Evolutionary conservation across 345 rosid genomes (phyloP), one percentile per base, ranked within the genome.

Genomic region (Zanthoxylum bungeanum): DNA sequence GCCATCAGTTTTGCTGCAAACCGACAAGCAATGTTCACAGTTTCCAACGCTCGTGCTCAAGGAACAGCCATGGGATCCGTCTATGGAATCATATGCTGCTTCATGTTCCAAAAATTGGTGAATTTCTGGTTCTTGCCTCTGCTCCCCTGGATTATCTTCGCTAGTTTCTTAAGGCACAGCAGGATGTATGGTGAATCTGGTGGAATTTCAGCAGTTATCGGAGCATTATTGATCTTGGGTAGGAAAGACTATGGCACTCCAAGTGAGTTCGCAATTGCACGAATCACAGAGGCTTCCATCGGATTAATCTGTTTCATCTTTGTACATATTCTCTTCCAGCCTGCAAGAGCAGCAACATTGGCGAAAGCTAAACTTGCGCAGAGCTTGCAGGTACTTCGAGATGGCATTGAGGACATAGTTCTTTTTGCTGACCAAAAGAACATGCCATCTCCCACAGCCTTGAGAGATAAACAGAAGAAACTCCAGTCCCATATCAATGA

Each of bases 41-140:
- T 81, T 2, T 84, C 96, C 0, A 90, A 90, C 77, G 85, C 92
- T 28, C 82, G 96, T 1, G 85, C 82, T 0, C 96, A 86, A 76
- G 96, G 96, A 62, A 88, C 92, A 0, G 92, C 88, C 7, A 80
- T 88, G 82, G 96, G 96, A 73, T 90, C 96, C 21, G 84, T 87
- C 39, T 90, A 90, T 11, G 92, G 89, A 60, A 57, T 90, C 37
- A n/a, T 90, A 7, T 83, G 88, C 64, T 86, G 79, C 81, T 79
- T 68, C 71, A 27, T 86, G 37, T 81, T 86, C 72, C 81, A 76
- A 4, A 71, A 66, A 24, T 47, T 74, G 33, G 60, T 64, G 57
- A 78, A 85, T 44, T 71, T 85, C 27, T 78, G 88, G 75, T 81
- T 85, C 80, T 63, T 90, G 42, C 74, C 84, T 49, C 80, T 88